phyloP scores from a whole-genome alignment of 2,329 filamentous ascomycete genomes.

The Diplodia intermedia region DNA sequence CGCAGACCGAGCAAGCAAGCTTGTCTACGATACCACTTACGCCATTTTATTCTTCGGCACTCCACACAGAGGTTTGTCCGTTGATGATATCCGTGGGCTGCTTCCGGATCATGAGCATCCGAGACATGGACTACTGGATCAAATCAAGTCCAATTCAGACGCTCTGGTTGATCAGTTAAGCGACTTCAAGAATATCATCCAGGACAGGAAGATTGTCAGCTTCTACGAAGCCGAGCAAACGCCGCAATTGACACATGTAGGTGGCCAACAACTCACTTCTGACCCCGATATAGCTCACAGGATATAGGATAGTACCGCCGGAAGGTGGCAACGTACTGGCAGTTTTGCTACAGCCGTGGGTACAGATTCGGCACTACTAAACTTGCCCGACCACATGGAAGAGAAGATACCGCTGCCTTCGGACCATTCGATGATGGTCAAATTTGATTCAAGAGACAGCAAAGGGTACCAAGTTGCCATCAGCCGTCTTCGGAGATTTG shows the following conservation, averaged over 20 bases:
- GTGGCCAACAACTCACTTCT: not conserved
- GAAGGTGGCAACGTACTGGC: not conserved
- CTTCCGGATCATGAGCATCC: not conserved
- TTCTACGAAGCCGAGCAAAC: slow-evolving; percentile 44
- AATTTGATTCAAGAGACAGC: slow-evolving; percentile 36
- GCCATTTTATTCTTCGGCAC: slow-evolving; percentile 4
- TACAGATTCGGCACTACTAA: not conserved
- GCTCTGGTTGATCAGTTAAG: slow-evolving; percentile 36
- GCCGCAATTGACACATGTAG: slow-evolving; percentile 36
- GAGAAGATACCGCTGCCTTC: slow-evolving; percentile 37
- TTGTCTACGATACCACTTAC: not conserved
- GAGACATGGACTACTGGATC: not conserved
- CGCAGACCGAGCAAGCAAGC: not conserved
- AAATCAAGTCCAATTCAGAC: not conserved
- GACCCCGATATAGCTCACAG: too few relatives aligned
- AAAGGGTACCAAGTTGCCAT: slow-evolving; percentile 21
- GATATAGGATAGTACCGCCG: not conserved
- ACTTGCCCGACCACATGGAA: slow-evolving; percentile 37
- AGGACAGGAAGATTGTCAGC: slow-evolving; percentile 42
- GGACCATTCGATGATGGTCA: slow-evolving; percentile 41
- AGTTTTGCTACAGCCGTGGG: not conserved
- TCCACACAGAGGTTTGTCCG: not conserved
- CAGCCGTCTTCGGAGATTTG: not conserved
- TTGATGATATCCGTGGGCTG: not conserved
- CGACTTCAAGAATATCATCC: slow-evolving; percentile 42